Base-by-base conservation (phyloP, 495 filamentous ascomycete species). In the Neurospora sp. region DNA sequence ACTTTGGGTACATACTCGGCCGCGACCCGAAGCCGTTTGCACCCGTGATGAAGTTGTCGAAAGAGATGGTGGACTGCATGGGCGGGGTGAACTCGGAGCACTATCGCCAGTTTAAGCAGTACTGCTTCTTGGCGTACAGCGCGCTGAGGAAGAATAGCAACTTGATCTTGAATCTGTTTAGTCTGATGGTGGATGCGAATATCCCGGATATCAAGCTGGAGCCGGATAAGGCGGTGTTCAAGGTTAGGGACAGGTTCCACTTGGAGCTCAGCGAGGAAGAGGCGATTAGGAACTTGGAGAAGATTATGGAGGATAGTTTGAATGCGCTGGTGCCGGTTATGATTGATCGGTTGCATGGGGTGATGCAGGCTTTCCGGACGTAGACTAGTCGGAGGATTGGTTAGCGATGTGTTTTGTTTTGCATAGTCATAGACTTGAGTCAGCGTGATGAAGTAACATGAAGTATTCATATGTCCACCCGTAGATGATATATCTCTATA, bases 61-160 rank as follows among this genome's bases (percentile, higher is more conserved):
- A 94, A 77, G 96, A 99, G 78, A 99, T 99, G 96, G 92, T 98
- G 16, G 96, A 98, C 76, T 95, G 94, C 70, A 98, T 99, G 96
- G 96, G 96, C 71, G 94, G 96, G 8, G 85, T 89, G 5, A 85
- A 86, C 38, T 92, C 91, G 37, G 88, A 91, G 20, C 89, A 97
- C 68, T 98, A 97, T 79, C 82, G 89, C 16, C 88, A 92, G 61
- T 99, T 98, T 82, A 94, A 94, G 78, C 91, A 94, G 76, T 96
- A 98, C 82, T 97, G 94, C 81, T 98, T 96, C 81, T 95, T 96
- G 0, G 94, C 96, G 1, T 99, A 95, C 80, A 93, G 92, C 18
- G 93, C 96, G 22, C 84, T 99, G 39, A 89, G 96, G 53, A 97
- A 98, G 79, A 91, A 89, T 3, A 90, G 90, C 22, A 96, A 95